phyloP scores from a whole-genome alignment of 306 rosid genomes.

The barrel medic (Medicago truncatula) region MtrunA17r5.0-ANR NC_053042.1:39212001-39212500 shows the following conservation, averaged over 20 bases:
- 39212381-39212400: slow-evolving; percentile 97
- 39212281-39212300: slow-evolving; percentile 46
- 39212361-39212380: slow-evolving; percentile 75
- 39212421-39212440: slow-evolving; percentile 99
- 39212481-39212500: slow-evolving; percentile 4
- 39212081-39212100: neutral
- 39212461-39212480: slow-evolving; percentile 23
- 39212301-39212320: slow-evolving; percentile 50
- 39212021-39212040: too few relatives aligned
- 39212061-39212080: neutral
- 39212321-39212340: slow-evolving; percentile 50
- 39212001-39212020: too few relatives aligned
- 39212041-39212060: too few relatives aligned
- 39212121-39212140: slow-evolving; percentile 6
- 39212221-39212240: slow-evolving; percentile 88
- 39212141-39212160: slow-evolving; percentile 9
- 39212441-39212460: slow-evolving; percentile 39
- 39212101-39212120: slow-evolving; percentile 3
- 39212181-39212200: slow-evolving; percentile 58
- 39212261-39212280: slow-evolving; percentile 97
- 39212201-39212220: slow-evolving; percentile 95
- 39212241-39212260: slow-evolving; percentile 94
- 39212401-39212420: slow-evolving; percentile 98
- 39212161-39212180: slow-evolving; percentile 16
- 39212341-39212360: slow-evolving; percentile 55